A percentile compares a stretch with the other conserved stretches of the same genome.
Conservation (phyloP, 1,139 yeast genomes). For the Diutina sp. region DNA sequence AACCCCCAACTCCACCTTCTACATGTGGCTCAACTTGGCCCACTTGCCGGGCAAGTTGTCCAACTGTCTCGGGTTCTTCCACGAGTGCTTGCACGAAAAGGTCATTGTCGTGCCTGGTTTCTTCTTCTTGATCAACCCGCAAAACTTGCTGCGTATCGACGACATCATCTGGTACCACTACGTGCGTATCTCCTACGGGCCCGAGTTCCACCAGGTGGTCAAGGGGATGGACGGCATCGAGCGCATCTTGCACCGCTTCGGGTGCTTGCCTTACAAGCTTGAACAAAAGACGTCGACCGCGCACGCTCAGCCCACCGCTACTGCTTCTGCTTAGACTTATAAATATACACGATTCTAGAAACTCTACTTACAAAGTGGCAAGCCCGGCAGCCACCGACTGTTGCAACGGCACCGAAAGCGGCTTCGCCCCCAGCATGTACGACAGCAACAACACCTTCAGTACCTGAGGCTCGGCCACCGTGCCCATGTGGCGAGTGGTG, state of each 20-base stretch:
- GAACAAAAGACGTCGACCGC: not conserved
- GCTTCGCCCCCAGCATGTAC: not conserved
- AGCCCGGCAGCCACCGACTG: slow-evolving; percentile 1
- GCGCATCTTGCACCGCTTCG: slow-evolving; percentile 35
- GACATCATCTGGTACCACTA: slow-evolving; percentile 56
- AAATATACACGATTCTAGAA: not conserved
- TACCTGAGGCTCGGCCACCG: not conserved
- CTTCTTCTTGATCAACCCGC: slow-evolving; percentile 54
- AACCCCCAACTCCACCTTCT: slow-evolving; percentile 52
- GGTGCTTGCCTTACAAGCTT: slow-evolving; percentile 18
- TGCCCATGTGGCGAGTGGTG: slow-evolving; percentile 12
- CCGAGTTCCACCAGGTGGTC: slow-evolving; percentile 40
- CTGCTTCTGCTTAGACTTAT: not conserved
- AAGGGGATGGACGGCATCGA: slow-evolving; percentile 61
- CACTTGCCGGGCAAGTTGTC: slow-evolving; percentile 49
- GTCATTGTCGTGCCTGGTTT: slow-evolving; percentile 60
- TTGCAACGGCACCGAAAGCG: not conserved
- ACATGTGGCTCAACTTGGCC: slow-evolving; percentile 48
- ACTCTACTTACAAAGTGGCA: not conserved
- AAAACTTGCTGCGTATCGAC: slow-evolving; percentile 45
- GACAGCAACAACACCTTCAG: not conserved
- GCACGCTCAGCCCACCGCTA: not conserved
- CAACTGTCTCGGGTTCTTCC: slow-evolving; percentile 56
- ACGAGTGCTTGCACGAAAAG: slow-evolving; percentile 52
- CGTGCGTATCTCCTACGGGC: slow-evolving; percentile 54